Conservation (phyloP, 2,329 filamentous ascomycete species). For the Xylariales sp. region DNA sequence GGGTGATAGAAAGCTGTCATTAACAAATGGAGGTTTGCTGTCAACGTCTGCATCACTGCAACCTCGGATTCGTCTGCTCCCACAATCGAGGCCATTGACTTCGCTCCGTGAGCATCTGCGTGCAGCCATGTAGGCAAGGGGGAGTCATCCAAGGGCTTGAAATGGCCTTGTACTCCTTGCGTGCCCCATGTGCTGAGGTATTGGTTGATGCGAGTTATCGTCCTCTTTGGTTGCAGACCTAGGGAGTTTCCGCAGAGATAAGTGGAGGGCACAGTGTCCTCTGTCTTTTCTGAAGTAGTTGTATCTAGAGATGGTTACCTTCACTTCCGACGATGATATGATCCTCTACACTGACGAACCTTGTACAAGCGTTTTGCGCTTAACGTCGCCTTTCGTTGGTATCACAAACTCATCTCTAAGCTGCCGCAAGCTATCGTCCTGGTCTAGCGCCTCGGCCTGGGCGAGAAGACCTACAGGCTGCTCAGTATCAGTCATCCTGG, state of each 20-base stretch:
- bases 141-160: conserved; percentile 60
- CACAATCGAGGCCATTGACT: conserved; percentile 65
- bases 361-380: conserved; percentile 23
- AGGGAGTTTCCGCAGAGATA: conserved; percentile 80
- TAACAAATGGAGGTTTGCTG: conserved; percentile 70
- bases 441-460: conserved; percentile 24
- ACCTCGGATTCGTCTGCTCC: conserved; percentile 66
- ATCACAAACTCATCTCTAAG: conserved; percentile 26
- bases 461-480: conserved; percentile 17
- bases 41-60: conserved; percentile 75
- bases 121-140: conserved; percentile 61
- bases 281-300: conserved; percentile 13
- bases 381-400: conserved; percentile 25
- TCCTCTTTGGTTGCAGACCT: conserved; percentile 66
- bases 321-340: background rate
- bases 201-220: conserved; percentile 58
- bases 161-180: conserved; percentile 74
- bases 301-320: conserved; percentile 2
- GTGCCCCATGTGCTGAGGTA: conserved; percentile 72
- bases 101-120: conserved; percentile 62
- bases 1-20: conserved; percentile 77
- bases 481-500: background rate
- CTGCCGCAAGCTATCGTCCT: conserved; percentile 21
- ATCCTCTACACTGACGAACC: conserved; percentile 9
- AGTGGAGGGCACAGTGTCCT: conserved; percentile 37